Conservation (phyloP, 768 basidiomycete species). For the Rhizopogon vinicolor region DNA sequence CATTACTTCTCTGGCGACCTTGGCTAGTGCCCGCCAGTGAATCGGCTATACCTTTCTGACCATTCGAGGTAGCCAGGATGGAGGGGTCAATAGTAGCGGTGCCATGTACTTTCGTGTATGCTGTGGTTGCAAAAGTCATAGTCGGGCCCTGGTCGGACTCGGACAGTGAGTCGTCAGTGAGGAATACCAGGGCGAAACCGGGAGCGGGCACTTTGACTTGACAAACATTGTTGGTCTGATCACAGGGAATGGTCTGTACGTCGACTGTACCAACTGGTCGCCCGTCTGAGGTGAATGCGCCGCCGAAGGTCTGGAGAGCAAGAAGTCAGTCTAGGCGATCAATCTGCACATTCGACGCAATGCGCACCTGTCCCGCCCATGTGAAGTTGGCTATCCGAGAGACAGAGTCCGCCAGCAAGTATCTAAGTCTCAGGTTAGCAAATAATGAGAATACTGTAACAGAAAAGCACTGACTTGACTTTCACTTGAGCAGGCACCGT, state of each 20-base stretch:
- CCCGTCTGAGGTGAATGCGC: slow-evolving; percentile 62
- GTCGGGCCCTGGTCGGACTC: slow-evolving; percentile 30
- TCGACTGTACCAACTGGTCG: slow-evolving; percentile 50
- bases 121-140: slow-evolving; percentile 54
- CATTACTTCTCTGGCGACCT: neutral
- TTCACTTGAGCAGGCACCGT: slow-evolving; percentile 43
- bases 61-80: slow-evolving; percentile 65
- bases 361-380: slow-evolving; percentile 70
- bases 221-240: slow-evolving; percentile 49
- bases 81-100: slow-evolving; percentile 52
- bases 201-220: slow-evolving; percentile 62
- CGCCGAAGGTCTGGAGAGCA: slow-evolving; percentile 50
- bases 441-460: neutral
- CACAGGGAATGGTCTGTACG: slow-evolving; percentile 58
- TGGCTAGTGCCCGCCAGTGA: slow-evolving; percentile 7
- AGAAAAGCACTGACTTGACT: slow-evolving; percentile 41
- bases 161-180: slow-evolving; percentile 38
- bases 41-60: slow-evolving; percentile 31
- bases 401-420: slow-evolving; percentile 52
- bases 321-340: neutral
- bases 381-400: slow-evolving; percentile 61
- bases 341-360: neutral
- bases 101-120: slow-evolving; percentile 47
- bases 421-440: slow-evolving; percentile 29
- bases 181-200: slow-evolving; percentile 71